A percentile compares a stretch with the other conserved stretches of the same genome.
Conservation (phyloP, 352 stramenopile species). For the Plasmopara muralis region DNA sequence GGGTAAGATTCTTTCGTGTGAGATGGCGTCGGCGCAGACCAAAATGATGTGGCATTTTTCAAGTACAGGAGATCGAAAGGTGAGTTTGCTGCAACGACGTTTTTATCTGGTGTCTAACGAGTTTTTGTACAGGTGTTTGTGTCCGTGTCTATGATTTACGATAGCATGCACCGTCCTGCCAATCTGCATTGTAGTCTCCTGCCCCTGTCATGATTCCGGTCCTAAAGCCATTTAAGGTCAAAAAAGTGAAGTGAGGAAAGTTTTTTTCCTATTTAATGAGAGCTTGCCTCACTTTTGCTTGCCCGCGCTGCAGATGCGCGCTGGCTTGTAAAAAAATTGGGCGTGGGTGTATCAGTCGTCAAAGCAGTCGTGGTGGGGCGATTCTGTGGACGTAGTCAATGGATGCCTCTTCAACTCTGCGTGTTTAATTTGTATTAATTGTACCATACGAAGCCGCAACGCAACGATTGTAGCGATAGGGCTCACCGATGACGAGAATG, state of each 20-base stretch:
- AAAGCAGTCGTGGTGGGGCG: slow-evolving; percentile 1
- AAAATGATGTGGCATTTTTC: slow-evolving; percentile 84
- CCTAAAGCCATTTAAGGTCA: no score
- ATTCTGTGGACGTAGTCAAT: neutral
- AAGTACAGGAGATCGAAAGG: slow-evolving; percentile 63
- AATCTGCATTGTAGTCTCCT: no score
- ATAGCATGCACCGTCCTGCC: no score
- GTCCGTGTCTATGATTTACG: no score
- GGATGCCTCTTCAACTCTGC: slow-evolving; percentile 4
- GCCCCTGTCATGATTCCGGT: no score
- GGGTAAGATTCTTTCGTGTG: slow-evolving; percentile 64
- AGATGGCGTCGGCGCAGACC: slow-evolving; percentile 70
- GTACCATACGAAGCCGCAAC: slow-evolving; percentile 31
- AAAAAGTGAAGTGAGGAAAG: no score
- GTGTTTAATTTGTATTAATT: slow-evolving; percentile 34
- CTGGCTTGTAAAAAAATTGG: slow-evolving; percentile 2
- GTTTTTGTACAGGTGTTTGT: no score
- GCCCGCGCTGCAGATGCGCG: no score
- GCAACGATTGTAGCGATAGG: slow-evolving; percentile 15
- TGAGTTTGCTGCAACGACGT: slow-evolving; percentile 13
- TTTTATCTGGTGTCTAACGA: neutral
- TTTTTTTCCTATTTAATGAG: no score
- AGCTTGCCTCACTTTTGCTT: no score
- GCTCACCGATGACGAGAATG: slow-evolving; percentile 11
- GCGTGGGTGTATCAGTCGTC: neutral